Evolutionary conservation across 176 grass and related monocot species (phyloP), one percentile per base, ranked within the genome.

Genomic region (Alopecurus myosuroides): DNA sequence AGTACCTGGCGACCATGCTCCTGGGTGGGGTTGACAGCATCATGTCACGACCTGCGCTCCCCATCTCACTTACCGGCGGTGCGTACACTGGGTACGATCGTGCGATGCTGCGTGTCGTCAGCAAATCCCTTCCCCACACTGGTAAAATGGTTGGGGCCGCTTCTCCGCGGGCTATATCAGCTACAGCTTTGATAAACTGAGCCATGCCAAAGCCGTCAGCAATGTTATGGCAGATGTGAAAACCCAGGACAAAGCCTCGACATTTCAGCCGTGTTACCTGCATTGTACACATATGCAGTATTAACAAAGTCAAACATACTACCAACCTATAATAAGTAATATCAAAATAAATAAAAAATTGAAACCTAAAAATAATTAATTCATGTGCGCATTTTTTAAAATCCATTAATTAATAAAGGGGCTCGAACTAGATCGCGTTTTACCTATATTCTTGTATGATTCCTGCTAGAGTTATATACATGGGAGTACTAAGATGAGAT

Each of bases 201-300:
- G 70, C 61, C 76, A 88, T 80, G 12, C 91, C 91, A 6, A 89
- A 84, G 18, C 81, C 91, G 42, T 93, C 91, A 0, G 88, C 91
- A 3, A 93, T 77, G 77, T 37, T 88, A 19, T 93, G 91, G 30
- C 85, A 91, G 20, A 88, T 82, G 33, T 90, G 91, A 34, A 88
- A 73, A 10, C 81, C 88, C 0, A 85, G 30, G 33, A 90, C 76
- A 23, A 93, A 93, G 3, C 91, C 85, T 18, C 91, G 71, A 31
- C 91, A 91, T 55, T 40, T 64, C 1, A 93, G 79, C 28, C 73
- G 35, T 15, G 91, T 91, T 14, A 93, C 85, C 91, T 93, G 14
- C 9, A 19, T 11, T 64, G 61, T 64, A 18, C 29, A 31, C 29
- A 33, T 18, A 33, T 6, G 2, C 61, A 64, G 14, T 64, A n/a